These are phyloP conservation scores for Fusarium buharicum DNA, from an alignment of 2,329 filamentous ascomycete genomes.

Conservation along the genomic window DNA sequence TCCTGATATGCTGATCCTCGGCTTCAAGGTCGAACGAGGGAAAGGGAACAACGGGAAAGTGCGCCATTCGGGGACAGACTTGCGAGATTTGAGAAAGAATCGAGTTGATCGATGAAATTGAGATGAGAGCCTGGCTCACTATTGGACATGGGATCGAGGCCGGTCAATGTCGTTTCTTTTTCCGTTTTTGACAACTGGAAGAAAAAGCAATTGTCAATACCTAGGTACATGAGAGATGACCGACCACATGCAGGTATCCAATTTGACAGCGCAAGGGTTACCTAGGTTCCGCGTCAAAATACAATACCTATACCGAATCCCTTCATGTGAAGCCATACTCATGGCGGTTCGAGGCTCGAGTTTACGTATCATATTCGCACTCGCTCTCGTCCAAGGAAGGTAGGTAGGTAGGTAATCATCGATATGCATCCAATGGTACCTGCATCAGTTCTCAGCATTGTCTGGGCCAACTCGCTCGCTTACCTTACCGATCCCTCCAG, in stretches of 20 bases:
- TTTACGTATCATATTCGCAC: constrained; percentile 19
- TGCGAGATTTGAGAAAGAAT: constrained; percentile 31
- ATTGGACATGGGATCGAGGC: constrained; percentile 1
- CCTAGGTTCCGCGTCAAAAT: neutral
- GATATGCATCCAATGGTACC: constrained; percentile 30
- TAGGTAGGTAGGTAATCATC: neutral
- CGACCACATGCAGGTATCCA: constrained; percentile 15
- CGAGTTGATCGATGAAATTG: neutral
- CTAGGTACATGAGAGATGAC: neutral
- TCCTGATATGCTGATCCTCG: constrained; percentile 24
- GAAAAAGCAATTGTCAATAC: constrained; percentile 13
- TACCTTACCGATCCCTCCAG: too few species aligned
- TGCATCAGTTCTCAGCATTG: constrained; percentile 25
- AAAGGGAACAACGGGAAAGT: constrained; percentile 6
- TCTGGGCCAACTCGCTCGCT: too few species aligned
- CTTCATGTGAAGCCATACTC: constrained; percentile 18
- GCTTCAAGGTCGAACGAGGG: constrained; percentile 22
- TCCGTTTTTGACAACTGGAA: neutral
- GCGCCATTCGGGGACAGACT: constrained; percentile 33
- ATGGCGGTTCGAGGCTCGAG: constrained; percentile 16
- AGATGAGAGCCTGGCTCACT: constrained; percentile 5
- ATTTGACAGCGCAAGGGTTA: constrained; percentile 17
- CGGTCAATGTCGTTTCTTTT: neutral
- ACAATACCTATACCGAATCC: constrained; percentile 1
- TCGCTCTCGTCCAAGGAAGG: neutral